phyloP scores from a whole-genome alignment of 805 yeast genomes.

The Saturnispora galanensis region DNA sequence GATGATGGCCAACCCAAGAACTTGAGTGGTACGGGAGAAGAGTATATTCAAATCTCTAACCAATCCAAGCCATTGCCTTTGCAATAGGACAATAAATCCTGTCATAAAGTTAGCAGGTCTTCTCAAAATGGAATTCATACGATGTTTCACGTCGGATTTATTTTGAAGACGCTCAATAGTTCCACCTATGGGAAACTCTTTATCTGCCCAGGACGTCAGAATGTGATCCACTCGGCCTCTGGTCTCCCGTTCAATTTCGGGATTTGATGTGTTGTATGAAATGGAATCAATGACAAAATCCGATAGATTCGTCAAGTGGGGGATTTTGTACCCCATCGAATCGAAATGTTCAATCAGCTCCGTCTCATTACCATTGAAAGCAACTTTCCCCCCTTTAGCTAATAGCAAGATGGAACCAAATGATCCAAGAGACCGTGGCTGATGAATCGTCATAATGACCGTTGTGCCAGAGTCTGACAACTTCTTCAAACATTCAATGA shows the following conservation, averaged over 20 bases:
- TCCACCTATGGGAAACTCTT: background rate
- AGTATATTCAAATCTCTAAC: conserved; percentile 47
- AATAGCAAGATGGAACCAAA: conserved; percentile 68
- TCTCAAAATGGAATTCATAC: conserved; percentile 24
- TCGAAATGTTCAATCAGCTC: conserved; percentile 40
- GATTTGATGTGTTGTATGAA: conserved; percentile 43
- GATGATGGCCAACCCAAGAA: conserved; percentile 52
- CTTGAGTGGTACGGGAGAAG: conserved; percentile 55
- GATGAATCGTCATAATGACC: conserved; percentile 70
- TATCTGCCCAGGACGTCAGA: conserved; percentile 29
- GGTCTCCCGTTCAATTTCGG: conserved; percentile 31
- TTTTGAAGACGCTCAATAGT: conserved; percentile 9
- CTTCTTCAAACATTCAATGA: conserved; percentile 47
- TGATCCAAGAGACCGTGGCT: conserved; percentile 57
- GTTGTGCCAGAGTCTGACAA: conserved; percentile 53
- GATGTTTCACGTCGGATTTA: conserved; percentile 12
- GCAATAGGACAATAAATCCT: conserved; percentile 27
- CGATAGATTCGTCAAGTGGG: conserved; percentile 56
- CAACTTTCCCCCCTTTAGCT: conserved; percentile 63
- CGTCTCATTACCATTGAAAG: conserved; percentile 51
- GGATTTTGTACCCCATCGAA: conserved; percentile 44
- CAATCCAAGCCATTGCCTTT: conserved; percentile 35
- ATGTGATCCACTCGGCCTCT: conserved; percentile 32
- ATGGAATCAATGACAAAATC: conserved; percentile 66
- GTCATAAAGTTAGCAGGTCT: conserved; percentile 25